Base-by-base conservation (phyloP, 169 alveolate genomes). In the Cryptosporidium sp. region DNA sequence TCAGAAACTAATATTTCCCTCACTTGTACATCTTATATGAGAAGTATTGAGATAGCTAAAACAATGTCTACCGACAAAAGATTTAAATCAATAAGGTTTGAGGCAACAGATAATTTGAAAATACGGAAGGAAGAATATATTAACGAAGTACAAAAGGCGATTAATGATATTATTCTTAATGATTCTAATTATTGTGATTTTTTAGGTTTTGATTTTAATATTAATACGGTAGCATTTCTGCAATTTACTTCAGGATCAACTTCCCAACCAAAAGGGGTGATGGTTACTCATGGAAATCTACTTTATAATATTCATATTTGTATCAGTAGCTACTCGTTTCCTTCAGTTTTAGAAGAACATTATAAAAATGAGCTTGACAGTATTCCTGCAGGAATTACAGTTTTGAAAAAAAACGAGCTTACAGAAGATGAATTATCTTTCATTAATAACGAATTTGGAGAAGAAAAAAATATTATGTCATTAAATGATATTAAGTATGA, bases 201-300 rank as follows among this genome's bases (percentile, higher is more conserved):
- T 80, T 26, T 62, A 16, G 89, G 89, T 0, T 33, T 37, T 23
- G 42, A 62, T 31, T 85, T 70, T 2, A 60, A 69, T 10, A 70
- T 70, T 31, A 85, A 91, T 69, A 42, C 87, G 48, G 51, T 60
- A 7, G 93, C 86, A 37, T 92, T 92, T 60, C 92, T 91, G 26
- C 93, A 91, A 73, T 87, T 92, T 52, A 71, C 94, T 29, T 92
- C 94, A 7, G 94, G 94, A 1, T 87, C 93, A 31, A 92, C 94
- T 12, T 84, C 92, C 6, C 44, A 67, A n/a, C 94, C 94, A 51
- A 92, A 92, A 26, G 93, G 93, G 42, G 93, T 87, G 29, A 65
- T 87, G 84, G 87, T 92, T 8, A 67, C 94, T 1, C 91, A 92
- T 60, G 86, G 85, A 9, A 70, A 75, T 53, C 89, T 92, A 3